Evolutionary conservation across 2,329 filamentous ascomycete genomes (phyloP), one percentile per base, ranked within the genome.

Genomic region (Emmonsia crescens): DNA sequence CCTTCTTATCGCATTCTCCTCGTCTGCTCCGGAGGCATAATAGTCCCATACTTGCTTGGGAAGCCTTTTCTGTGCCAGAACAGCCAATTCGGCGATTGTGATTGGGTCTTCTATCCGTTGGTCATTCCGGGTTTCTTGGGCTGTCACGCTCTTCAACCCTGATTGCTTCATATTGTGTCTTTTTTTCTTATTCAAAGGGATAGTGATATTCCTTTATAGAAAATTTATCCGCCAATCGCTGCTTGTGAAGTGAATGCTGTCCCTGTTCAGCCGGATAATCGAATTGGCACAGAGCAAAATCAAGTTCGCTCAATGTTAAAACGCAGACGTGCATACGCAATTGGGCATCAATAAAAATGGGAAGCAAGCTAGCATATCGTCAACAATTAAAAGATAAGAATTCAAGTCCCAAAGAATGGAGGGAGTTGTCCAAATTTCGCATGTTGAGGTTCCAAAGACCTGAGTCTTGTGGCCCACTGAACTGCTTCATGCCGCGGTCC

Each of bases 31-130:
- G 5, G 55, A 46, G 40, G 38, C 55, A 21, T 57, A 57, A 24
- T 57, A 57, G 38, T 57, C 55, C 55, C 55, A 57, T 44, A 57
- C 55, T 31, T 57, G 55, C 27, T 57, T 57, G 16, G 55, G 36
- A n/a, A 57, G 55, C 38, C 29, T 57, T 38, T 44, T 44, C 38
- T 57, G 55, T 44, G 55, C 55, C 21, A 57, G 36, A 31, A 31
- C 8, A 3, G 55, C 55, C 55, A 57, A 44, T 57, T 57, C 55
- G 24, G 55, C 55, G 9, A 44, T 44, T 3, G 55, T 57, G 12
- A 57, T 57, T 3, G 55, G 55, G 8, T 57, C 55, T n/a, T 57
- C 55, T 19, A 31, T 44, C 16, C 29, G 55, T 21, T 19, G 36
- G 38, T 2, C 33, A 12, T 56, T 36, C n/a, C 12, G n/a, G 1